Evolutionary conservation across 2,329 filamentous ascomycete species (phyloP), one percentile per base, ranked within the genome.

Genomic region (Davidsoniella neocaledoniae): DNA sequence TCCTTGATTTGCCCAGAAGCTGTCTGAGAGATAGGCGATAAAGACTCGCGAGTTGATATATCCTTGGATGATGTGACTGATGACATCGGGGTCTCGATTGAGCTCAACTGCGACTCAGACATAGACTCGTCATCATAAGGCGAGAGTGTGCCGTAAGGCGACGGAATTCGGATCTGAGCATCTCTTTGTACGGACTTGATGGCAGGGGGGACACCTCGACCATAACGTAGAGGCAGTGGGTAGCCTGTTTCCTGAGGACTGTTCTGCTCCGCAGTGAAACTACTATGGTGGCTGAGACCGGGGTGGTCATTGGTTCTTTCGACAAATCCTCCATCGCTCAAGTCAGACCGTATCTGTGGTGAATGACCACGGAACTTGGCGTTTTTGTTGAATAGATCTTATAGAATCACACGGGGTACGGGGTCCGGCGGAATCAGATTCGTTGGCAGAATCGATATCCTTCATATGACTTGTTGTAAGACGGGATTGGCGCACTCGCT

Each of bases 371-470:
- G n/a, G 37, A 39, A 36, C 48, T 45, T 49, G 41, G 41, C 4
- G 16, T 45, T 33, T 33, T 8, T 45, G 41, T 8, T 41, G 48
- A 26, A 49, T 19, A 9, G 41, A 49, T 9, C 29, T 42, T 14
- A 36, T 36, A 14, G 44, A 46, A 14, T 52, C 45, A 10, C 38
- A 42, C 10, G 50, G 50, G 2, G 50, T 52, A 8, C 43, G 23
- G 2, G 50, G 50, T 2, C 50, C 50, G 16, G 41, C 44, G 9
- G 44, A 47, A 16, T 52, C 50, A 5, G 43, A 47, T 16, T 52
- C 50, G 29, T 44, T 48, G 19, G 50, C 45, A 25, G 44, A 48
- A 46, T 52, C 50, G 40, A 52, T 48, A 9, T 52, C 50, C 21
- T 38, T 47, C 40, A 52, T 40, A 2, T 38, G 26, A n/a, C 40